Conservation (phyloP, 345 rosid genomes). For the Rhizophora mangle region DNA sequence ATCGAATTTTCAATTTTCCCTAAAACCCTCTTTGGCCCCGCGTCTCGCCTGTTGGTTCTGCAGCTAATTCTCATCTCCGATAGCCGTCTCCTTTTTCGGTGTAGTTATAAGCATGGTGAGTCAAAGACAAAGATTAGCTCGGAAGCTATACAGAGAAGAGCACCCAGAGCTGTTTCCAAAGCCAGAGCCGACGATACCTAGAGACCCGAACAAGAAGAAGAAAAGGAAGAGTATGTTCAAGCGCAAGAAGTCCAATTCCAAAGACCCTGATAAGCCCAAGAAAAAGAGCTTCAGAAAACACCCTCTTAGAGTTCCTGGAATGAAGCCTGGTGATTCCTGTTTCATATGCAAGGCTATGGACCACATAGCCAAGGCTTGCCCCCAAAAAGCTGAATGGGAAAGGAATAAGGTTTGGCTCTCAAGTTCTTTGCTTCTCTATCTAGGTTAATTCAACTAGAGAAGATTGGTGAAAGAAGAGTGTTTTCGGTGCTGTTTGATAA, state of each 20-base stretch:
- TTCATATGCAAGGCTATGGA: constrained; percentile 71
- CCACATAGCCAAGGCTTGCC: constrained; percentile 84
- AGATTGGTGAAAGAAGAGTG: too few species aligned
- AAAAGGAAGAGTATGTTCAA: constrained; percentile 62
- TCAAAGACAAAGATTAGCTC: constrained; percentile 72
- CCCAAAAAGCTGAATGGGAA: constrained; percentile 83
- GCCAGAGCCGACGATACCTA: constrained; percentile 66
- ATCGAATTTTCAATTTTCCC: background rate
- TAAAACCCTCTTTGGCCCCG: background rate
- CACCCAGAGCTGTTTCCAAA: constrained; percentile 65
- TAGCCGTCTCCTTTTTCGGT: too few species aligned
- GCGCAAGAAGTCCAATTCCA: constrained; percentile 44
- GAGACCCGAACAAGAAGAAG: constrained; percentile 59
- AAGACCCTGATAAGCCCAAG: constrained; percentile 25
- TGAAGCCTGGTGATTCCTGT: constrained; percentile 94
- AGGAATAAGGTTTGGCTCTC: constrained; percentile 61
- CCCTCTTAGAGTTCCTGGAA: constrained; percentile 86
- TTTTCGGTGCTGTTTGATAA: too few species aligned
- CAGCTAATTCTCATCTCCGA: too few species aligned
- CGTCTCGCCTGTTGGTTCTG: too few species aligned
- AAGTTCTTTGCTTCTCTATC: background rate
- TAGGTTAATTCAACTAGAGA: too few species aligned
- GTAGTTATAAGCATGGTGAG: constrained; percentile 48
- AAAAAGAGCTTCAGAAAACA: constrained; percentile 50
- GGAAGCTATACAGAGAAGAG: constrained; percentile 55